Evolutionary conservation across 768 basidiomycete species (phyloP).

Genomic region (Pleurotus ostreatus): DNA sequence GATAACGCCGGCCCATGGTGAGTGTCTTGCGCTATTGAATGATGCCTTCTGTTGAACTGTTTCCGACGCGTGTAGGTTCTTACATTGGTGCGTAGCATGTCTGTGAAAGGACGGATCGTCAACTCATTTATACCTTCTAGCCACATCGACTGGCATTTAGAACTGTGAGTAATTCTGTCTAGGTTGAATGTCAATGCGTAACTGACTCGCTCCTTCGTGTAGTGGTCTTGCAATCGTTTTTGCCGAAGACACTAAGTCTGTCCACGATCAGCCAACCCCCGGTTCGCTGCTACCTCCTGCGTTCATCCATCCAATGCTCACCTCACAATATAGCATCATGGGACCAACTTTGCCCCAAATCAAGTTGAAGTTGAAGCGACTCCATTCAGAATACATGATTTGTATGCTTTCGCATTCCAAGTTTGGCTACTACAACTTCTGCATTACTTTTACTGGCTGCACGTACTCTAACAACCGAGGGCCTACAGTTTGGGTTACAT

Average conservation of each 20-base stretch:
- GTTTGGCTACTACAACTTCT: too few relatives aligned
- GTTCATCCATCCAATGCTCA: neutral
- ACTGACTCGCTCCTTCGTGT: neutral
- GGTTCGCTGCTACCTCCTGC: neutral
- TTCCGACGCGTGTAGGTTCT: constrained; percentile 1
- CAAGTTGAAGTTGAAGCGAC: too few relatives aligned
- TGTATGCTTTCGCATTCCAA: too few relatives aligned
- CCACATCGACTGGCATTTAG: constrained; percentile 53
- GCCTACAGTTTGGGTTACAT: too few relatives aligned
- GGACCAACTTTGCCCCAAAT: constrained; percentile 22
- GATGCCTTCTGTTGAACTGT: neutral
- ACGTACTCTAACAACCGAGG: too few relatives aligned
- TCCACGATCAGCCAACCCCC: constrained; percentile 6
- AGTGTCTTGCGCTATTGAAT: constrained; percentile 1
- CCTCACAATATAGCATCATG: constrained; percentile 11
- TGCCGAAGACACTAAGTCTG: constrained; percentile 17
- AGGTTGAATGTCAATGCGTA: neutral
- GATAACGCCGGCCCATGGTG: constrained; percentile 50
- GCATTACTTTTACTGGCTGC: too few relatives aligned
- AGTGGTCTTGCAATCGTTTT: constrained; percentile 24
- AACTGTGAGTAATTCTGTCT: constrained; percentile 22
- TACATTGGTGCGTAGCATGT: neutral
- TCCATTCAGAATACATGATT: too few relatives aligned
- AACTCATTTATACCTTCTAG: constrained; percentile 16
- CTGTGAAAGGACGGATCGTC: too few relatives aligned